Evolutionary conservation across 345 rosid species (phyloP).

Genomic region (Geranium rotundifolium): DNA sequence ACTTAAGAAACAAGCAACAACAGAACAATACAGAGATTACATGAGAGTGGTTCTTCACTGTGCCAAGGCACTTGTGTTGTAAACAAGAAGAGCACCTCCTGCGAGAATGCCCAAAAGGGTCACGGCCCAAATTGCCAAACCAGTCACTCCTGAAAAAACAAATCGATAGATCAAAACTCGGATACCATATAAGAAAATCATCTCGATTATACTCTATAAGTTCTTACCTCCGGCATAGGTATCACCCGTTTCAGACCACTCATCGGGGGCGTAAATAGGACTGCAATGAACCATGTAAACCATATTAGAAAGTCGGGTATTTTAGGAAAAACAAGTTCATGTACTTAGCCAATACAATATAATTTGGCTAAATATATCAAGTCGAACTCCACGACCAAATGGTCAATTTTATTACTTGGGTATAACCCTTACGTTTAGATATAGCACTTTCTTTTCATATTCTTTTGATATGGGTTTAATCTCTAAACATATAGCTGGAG

Average conservation of each 20-base stretch:
- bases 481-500: no score
- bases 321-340: no score
- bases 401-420: no score
- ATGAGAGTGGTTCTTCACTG: constrained; percentile 24
- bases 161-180: background rate
- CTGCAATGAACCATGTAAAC: constrained; percentile 22
- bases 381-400: no score
- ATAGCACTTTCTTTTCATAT: no score
- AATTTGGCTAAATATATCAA: background rate
- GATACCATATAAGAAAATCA: background rate
- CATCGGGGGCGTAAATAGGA: constrained; percentile 57
- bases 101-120: constrained; percentile 70
- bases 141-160: constrained; percentile 38
- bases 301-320: background rate
- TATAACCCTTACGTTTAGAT: background rate
- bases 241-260: constrained; percentile 77
- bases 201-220: no score
- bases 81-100: constrained; percentile 86
- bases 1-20: background rate
- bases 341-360: background rate
- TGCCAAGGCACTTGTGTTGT: constrained; percentile 93
- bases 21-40: background rate
- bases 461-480: no score
- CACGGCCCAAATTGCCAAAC: constrained; percentile 91
- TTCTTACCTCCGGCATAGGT: constrained; percentile 62